Evolutionary conservation across 2,329 filamentous ascomycete genomes (phyloP).

Genomic region (Colletotrichum scovillei): DNA sequence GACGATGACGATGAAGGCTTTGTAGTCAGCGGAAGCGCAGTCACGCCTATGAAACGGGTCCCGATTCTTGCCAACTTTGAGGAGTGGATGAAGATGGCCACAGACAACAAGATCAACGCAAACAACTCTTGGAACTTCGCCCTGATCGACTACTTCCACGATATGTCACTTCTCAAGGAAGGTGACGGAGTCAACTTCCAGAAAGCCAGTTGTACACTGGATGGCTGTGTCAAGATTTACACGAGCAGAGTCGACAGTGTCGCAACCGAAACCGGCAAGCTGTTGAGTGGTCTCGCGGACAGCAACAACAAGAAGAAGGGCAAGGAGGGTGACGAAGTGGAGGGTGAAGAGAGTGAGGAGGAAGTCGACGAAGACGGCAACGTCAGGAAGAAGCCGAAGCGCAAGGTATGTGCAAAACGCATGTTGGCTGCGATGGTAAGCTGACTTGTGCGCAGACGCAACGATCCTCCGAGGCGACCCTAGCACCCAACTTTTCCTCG

Average conservation of each 20-base stretch:
- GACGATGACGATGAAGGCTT: conserved; percentile 70
- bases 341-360: conserved; percentile 75
- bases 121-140: conserved; percentile 99
- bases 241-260: conserved; percentile 98
- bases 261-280: conserved; percentile 94
- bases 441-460: conserved; percentile 58
- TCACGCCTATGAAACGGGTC: conserved; percentile 96
- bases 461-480: conserved; percentile 90
- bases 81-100: conserved; percentile 99
- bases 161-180: conserved; percentile 97
- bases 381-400: conserved; percentile 73
- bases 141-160: conserved; percentile 99
- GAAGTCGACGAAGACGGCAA: conserved; percentile 73
- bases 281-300: conserved; percentile 92
- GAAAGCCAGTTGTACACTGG: conserved; percentile 95
- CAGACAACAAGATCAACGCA: conserved; percentile 99
- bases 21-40: conserved; percentile 77
- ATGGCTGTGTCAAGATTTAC: conserved; percentile 99
- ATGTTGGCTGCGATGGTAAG: conserved; percentile 36
- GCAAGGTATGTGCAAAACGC: conserved; percentile 69
- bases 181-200: conserved; percentile 98
- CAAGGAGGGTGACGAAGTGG: conserved; percentile 71
- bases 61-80: conserved; percentile 98
- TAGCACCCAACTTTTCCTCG: conserved; percentile 88
- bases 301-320: conserved; percentile 81